Conservation (phyloP, 1,284 basidiomycete species). For the Pseudozyma pruni region DNA sequence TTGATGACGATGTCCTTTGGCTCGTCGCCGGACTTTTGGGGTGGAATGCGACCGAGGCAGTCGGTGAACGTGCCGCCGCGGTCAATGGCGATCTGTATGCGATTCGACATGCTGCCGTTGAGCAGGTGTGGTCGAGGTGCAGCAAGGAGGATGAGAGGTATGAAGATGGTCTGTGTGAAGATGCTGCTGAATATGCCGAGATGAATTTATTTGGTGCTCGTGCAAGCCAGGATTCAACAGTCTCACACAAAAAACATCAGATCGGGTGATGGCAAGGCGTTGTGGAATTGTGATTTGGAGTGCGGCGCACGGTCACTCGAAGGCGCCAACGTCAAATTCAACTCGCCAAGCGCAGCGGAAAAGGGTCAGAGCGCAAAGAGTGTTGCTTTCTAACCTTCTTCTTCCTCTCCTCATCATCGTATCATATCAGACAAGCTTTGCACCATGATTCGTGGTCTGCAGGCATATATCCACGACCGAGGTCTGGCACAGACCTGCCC, state of each 20-base stretch:
- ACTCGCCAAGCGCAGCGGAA: too few relatives aligned
- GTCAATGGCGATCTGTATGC: constrained; percentile 62
- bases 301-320: too few relatives aligned
- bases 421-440: neutral
- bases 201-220: neutral
- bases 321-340: too few relatives aligned
- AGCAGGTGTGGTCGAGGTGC: neutral
- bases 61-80: constrained; percentile 68
- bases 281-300: too few relatives aligned
- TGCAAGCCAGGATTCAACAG: too few relatives aligned
- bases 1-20: constrained; percentile 68
- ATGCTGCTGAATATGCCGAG: constrained; percentile 17
- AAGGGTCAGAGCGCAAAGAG: neutral
- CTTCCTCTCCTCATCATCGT: neutral
- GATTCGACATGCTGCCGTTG: constrained; percentile 25
- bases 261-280: too few relatives aligned
- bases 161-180: too few relatives aligned
- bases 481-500: constrained; percentile 86
- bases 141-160: neutral
- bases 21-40: constrained; percentile 10
- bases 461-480: constrained; percentile 75
- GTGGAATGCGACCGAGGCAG: constrained; percentile 56
- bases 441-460: constrained; percentile 46
- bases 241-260: too few relatives aligned
- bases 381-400: neutral